Percentiles rank a stretch among this genome's conserved stretches.
Evolutionary conservation across 176 grass and related monocot species (phyloP).

Genomic region (Avena sativa): DNA sequence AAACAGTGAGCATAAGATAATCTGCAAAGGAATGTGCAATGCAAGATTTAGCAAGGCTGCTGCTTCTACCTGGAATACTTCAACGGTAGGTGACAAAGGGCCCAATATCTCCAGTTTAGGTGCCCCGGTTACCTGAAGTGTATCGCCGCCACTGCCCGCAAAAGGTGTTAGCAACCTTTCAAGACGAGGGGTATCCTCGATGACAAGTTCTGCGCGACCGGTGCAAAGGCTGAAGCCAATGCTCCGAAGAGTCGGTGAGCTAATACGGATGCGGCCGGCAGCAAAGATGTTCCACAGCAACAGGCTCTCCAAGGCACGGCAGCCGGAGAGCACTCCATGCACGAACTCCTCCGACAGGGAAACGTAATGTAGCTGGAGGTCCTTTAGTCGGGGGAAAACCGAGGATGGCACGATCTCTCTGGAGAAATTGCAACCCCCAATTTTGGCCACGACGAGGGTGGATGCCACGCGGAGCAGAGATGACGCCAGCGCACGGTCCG

Average conservation of each 20-base stretch:
- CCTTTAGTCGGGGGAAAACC: background rate
- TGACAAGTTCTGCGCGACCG: background rate
- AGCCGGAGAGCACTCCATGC: background rate
- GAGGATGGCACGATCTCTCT: background rate
- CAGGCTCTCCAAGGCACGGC: background rate
- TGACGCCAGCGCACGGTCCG: background rate
- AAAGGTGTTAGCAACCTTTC: background rate
- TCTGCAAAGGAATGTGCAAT: conserved; percentile 3
- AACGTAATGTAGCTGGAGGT: background rate
- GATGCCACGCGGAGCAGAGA: background rate
- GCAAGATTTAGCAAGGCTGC: background rate
- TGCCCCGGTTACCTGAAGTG: background rate
- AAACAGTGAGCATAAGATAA: background rate
- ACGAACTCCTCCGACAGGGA: conserved; percentile 10
- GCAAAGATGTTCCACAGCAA: background rate
- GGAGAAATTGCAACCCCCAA: background rate
- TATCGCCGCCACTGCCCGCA: background rate
- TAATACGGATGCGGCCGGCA: background rate
- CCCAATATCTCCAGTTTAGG: conserved; percentile 9
- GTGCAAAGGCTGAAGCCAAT: background rate
- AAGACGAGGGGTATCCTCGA: background rate
- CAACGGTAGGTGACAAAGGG: background rate
- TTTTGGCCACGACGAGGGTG: conserved; percentile 12
- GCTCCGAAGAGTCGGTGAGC: background rate
- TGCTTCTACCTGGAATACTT: conserved; percentile 15